Percentiles rank a stretch among this genome's conserved stretches.
Conservation (phyloP, 2,329 filamentous ascomycete species). For the Stagonosporopsis tanaceti region DNA sequence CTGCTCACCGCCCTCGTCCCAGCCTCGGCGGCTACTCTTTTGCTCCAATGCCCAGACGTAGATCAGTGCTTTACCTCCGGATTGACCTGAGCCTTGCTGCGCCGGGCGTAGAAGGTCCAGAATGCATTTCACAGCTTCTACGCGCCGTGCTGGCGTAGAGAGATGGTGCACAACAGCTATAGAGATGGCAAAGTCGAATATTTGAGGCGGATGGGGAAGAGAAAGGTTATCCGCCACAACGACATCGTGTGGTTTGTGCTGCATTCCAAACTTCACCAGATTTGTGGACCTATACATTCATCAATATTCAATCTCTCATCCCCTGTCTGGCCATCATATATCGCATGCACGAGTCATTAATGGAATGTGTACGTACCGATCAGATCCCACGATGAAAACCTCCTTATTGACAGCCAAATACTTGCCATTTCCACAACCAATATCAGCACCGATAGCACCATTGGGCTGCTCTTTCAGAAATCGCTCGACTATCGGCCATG, state of each 20-base stretch:
- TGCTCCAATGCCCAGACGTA: conserved; percentile 98
- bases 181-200: conserved; percentile 89
- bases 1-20: conserved; percentile 83
- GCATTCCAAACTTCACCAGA: conserved; percentile 64
- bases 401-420: conserved; percentile 81
- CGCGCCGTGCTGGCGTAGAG: conserved; percentile 76
- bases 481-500: conserved; percentile 88
- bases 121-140: conserved; percentile 75
- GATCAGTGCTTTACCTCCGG: conserved; percentile 73
- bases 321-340: background rate
- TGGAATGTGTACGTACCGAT: conserved; percentile 68
- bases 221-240: conserved; percentile 82
- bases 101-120: conserved; percentile 67
- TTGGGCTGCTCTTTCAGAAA: conserved; percentile 73
- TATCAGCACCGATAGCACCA: conserved; percentile 84
- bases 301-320: conserved; percentile 1
- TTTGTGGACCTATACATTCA: conserved; percentile 60
- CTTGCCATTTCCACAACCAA: conserved; percentile 97
- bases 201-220: conserved; percentile 74
- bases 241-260: conserved; percentile 68
- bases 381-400: conserved; percentile 83
- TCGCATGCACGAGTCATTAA: background rate
- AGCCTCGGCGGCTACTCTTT: conserved; percentile 82
- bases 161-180: conserved; percentile 96
- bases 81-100: background rate